phyloP scores from a whole-genome alignment of 805 yeast species.

The Wickerhamiella nectarea region DNA sequence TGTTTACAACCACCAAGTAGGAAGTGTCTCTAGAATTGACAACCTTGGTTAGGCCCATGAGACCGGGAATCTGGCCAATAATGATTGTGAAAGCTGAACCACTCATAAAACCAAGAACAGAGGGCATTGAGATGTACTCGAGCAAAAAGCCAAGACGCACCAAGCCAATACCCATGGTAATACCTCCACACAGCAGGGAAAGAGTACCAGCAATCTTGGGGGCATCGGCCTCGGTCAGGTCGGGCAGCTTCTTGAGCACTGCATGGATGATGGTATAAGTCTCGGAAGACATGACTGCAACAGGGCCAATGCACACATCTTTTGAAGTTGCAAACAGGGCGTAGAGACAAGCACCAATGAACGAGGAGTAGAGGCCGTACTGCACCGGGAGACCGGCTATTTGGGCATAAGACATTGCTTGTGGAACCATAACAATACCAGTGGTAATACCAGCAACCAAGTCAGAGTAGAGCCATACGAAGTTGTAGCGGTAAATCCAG shows the following conservation, averaged over 20 bases:
- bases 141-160: slow-evolving; percentile 76
- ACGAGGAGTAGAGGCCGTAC: slow-evolving; percentile 82
- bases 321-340: slow-evolving; percentile 89
- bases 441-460: slow-evolving; percentile 87
- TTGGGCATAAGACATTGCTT: slow-evolving; percentile 88
- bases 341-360: slow-evolving; percentile 79
- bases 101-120: slow-evolving; percentile 87
- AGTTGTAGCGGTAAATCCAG: slow-evolving; percentile 82
- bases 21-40: slow-evolving; percentile 66
- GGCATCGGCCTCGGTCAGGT: slow-evolving; percentile 31
- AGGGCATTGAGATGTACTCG: slow-evolving; percentile 81
- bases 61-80: slow-evolving; percentile 72
- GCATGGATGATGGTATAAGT: slow-evolving; percentile 62
- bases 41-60: slow-evolving; percentile 53
- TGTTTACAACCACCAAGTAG: slow-evolving; percentile 52
- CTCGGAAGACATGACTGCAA: slow-evolving; percentile 86
- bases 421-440: slow-evolving; percentile 87
- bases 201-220: slow-evolving; percentile 70
- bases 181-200: slow-evolving; percentile 72
- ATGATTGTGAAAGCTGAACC: slow-evolving; percentile 83
- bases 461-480: slow-evolving; percentile 67
- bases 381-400: slow-evolving; percentile 70
- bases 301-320: slow-evolving; percentile 94
- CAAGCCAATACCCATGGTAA: slow-evolving; percentile 70
- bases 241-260: slow-evolving; percentile 41